Conservation (phyloP, 257 asterid species). For the Coffea canephora region DNA sequence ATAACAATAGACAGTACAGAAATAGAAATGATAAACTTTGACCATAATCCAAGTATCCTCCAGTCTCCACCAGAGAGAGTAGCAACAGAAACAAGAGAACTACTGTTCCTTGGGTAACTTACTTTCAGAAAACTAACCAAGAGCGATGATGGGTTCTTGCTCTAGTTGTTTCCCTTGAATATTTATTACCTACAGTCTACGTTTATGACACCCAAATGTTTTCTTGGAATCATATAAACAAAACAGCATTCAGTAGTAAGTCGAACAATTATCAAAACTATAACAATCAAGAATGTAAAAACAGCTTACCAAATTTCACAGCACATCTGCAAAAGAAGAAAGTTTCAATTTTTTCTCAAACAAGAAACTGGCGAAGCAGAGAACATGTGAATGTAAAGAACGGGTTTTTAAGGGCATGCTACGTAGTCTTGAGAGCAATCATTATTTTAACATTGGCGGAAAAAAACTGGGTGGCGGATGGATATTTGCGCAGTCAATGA, state of each 20-base stretch:
- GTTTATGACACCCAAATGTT: background rate
- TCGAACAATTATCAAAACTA: background rate
- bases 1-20: background rate
- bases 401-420: background rate
- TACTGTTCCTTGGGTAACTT: no score
- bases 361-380: background rate
- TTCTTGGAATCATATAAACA: background rate
- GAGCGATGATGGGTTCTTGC: background rate
- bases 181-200: background rate
- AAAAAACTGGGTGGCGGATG: background rate
- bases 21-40: background rate
- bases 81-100: background rate
- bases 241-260: background rate
- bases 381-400: background rate
- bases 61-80: background rate
- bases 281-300: background rate
- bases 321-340: background rate
- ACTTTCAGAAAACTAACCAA: background rate
- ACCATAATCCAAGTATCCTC: background rate
- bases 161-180: background rate
- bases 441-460: background rate
- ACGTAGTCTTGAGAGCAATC: background rate
- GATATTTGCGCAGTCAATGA: background rate
- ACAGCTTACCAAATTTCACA: conserved; percentile 8
- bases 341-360: background rate